A percentile compares a stretch with the other conserved stretches of the same genome.
Conservation (phyloP, 1,139 yeast genomes). For the Taphrina flavorubra region DNA sequence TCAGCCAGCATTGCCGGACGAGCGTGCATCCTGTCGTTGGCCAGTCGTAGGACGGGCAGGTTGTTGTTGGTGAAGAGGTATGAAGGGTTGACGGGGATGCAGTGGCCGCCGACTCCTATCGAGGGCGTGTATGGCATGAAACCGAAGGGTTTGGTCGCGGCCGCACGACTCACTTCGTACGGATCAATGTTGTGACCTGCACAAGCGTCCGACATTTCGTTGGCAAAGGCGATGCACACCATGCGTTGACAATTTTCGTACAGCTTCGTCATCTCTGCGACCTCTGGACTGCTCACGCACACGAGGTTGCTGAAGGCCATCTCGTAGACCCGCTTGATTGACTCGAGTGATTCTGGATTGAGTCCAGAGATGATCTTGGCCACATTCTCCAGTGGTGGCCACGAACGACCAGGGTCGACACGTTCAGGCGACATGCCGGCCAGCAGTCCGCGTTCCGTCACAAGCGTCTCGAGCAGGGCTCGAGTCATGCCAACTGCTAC, state of each 20-base stretch:
- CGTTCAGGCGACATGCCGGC: constrained; percentile 34
- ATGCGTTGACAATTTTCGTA: constrained; percentile 30
- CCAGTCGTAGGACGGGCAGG: constrained; percentile 20
- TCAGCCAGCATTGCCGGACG: constrained; percentile 27
- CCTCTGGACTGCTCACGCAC: constrained; percentile 15
- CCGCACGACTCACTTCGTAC: constrained; percentile 28
- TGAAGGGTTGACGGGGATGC: constrained; percentile 34
- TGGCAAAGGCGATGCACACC: constrained; percentile 33
- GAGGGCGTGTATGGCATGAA: constrained; percentile 30
- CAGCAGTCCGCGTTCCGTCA: constrained; percentile 10
- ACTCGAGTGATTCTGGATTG: constrained; percentile 11
- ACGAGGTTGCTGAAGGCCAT: constrained; percentile 23
- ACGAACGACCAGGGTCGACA: constrained; percentile 31
- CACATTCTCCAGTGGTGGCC: constrained; percentile 31
- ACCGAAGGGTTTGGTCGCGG: constrained; percentile 32
- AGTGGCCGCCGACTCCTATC: constrained; percentile 32
- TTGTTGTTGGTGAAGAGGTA: constrained; percentile 37
- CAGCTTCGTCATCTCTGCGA: constrained; percentile 29
- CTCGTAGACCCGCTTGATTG: constrained; percentile 15
- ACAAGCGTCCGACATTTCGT: constrained; percentile 31
- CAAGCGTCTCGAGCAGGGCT: constrained; percentile 16
- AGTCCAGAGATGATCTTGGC: constrained; percentile 32
- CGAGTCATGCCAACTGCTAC: constrained; percentile 33
- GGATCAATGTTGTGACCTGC: constrained; percentile 28
- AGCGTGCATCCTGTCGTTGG: constrained; percentile 33